Percentiles rank a stretch among this genome's conserved stretches.
These are phyloP conservation scores for Senna tora DNA, from an alignment of 306 rosid genomes.

Conservation along the genomic window DNA sequence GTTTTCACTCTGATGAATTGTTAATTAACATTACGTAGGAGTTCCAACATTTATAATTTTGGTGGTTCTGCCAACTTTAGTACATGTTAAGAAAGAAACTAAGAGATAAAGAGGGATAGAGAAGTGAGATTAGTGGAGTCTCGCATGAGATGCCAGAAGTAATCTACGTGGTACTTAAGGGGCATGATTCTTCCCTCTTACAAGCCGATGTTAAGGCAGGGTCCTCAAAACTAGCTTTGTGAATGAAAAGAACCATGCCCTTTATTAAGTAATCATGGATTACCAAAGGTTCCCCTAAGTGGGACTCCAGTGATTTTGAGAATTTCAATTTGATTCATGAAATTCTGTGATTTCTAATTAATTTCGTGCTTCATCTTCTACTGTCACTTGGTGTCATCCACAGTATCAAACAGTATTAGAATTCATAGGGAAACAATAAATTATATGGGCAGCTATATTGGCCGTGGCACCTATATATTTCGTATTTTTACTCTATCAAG, in stretches of 20 bases:
- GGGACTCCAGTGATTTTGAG: background rate
- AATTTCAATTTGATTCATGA: background rate
- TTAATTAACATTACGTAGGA: background rate
- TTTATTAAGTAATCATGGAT: no score
- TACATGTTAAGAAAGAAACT: background rate
- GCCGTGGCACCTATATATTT: no score
- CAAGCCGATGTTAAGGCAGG: no score
- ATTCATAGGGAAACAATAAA: constrained; percentile 6
- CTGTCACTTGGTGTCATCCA: background rate
- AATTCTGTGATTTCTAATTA: background rate
- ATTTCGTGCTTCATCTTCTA: background rate
- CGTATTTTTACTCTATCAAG: no score
- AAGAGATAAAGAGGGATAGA: background rate
- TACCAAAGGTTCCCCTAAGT: no score
- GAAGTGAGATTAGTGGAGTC: background rate
- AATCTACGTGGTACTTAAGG: no score
- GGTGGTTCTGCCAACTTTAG: background rate
- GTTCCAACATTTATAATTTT: constrained; percentile 23
- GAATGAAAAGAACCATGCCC: no score
- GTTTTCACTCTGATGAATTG: constrained; percentile 23
- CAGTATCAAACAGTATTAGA: background rate
- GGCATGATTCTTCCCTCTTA: no score
- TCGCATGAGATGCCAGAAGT: no score
- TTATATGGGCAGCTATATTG: no score
- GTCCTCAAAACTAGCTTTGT: no score